Evolutionary conservation across 345 rosid genomes (phyloP), one percentile per base, ranked within the genome.

Genomic region (Hypericum perforatum): DNA sequence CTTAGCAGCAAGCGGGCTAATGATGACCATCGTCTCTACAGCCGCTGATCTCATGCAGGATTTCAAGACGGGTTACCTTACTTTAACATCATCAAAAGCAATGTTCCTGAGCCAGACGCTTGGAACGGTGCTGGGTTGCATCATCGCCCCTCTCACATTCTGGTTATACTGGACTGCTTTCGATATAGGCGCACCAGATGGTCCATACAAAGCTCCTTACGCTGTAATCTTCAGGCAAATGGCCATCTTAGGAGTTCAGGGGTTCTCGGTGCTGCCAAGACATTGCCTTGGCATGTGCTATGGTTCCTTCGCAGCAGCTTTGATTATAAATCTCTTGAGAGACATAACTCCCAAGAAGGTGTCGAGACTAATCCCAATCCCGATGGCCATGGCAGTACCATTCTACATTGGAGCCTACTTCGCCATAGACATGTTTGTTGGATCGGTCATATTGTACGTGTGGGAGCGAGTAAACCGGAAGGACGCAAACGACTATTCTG

Each of bases 31-130:
- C 13, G 91, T 90, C 69, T 77, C 97, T 43, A 90, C 85, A 0
- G 97, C 97, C 7, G 94, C 95, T 50, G 95, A 91, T 74, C 94
- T 91, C 32, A 85, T 91, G 96, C 96, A 87, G 73, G 96, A 91
- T 69, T 87, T 91, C 61, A 91, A 87, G 76, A 87, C 92, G 5
- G 89, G 89, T 56, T 84, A 84, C 74, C 87, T 82, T 42, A 86
- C 98, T 13, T 57, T 78, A 57, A 84, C 98, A 16, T 91, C 98
- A 6, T 95, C 95, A 56, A 91, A 78, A 64, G 87, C 96, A 16
- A 81, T 87, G 95, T 86, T 90, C 61, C 86, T 86, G 63, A 86
- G 87, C 71, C 96, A 86, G 70, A 63, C 86, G 15, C 36, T 81
- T 0, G 94, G 95, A 52, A 85, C 96, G 0, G 92, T 87, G 49